A percentile compares a stretch with the other conserved stretches of the same genome.
Evolutionary conservation across 305 asterid species (phyloP).

Genomic region (Fraxinus xanthoxyloides): DNA sequence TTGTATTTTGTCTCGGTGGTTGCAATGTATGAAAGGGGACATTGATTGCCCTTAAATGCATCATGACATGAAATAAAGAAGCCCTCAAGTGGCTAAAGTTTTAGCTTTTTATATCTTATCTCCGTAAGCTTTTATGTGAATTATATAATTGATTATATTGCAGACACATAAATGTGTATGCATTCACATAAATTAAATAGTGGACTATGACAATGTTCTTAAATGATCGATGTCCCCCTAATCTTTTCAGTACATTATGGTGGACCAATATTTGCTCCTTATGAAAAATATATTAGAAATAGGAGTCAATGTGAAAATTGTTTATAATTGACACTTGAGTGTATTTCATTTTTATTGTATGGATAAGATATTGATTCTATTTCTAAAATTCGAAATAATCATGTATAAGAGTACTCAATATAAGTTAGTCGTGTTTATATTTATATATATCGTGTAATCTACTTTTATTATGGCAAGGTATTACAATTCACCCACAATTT

Average conservation of each 20-base stretch:
- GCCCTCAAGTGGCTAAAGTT: conserved; percentile 28
- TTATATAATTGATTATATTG: not conserved
- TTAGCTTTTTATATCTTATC: conserved; percentile 25
- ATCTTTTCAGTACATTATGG: conserved; percentile 25
- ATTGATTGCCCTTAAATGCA: conserved; percentile 13
- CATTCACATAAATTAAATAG: not conserved
- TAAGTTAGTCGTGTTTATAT: too few relatives aligned
- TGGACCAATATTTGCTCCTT: conserved; percentile 30
- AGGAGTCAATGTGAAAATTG: not conserved
- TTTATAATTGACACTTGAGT: not conserved
- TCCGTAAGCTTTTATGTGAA: conserved; percentile 7
- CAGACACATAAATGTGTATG: not conserved
- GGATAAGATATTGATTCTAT: not conserved
- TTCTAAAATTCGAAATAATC: not conserved
- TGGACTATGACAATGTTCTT: conserved; percentile 10
- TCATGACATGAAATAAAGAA: conserved; percentile 21
- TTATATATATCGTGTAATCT: too few relatives aligned
- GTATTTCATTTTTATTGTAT: too few relatives aligned
- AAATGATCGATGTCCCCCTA: conserved; percentile 1
- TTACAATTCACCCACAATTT: too few relatives aligned
- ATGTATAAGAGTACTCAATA: too few relatives aligned
- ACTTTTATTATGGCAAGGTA: too few relatives aligned
- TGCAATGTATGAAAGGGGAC: not conserved
- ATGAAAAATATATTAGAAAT: not conserved
- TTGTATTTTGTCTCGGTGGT: not conserved